Percentiles rank a stretch among this genome's conserved stretches.
Conservation (phyloP, 495 filamentous ascomycete species). For the Aspergillus ellipticus region DNA sequence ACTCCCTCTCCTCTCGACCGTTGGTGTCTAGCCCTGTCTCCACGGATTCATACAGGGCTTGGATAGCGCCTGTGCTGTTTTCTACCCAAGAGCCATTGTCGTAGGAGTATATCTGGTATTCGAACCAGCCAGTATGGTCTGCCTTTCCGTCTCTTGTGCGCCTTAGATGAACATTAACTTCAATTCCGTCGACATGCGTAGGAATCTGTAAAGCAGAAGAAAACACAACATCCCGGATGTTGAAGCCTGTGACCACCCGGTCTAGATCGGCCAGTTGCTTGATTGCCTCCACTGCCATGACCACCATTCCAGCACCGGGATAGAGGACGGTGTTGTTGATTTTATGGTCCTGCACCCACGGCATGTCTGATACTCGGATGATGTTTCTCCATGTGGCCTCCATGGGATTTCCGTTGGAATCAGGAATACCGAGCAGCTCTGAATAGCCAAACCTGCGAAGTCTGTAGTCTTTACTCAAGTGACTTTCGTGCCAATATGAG, state of each 20-base stretch:
- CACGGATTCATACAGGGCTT: conserved; percentile 12
- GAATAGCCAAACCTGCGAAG: conserved; percentile 7
- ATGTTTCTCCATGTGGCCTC: conserved; percentile 27
- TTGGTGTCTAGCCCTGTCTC: background rate
- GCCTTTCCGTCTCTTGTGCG: background rate
- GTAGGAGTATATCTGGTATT: conserved; percentile 19
- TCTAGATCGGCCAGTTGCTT: conserved; percentile 18
- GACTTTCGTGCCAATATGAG: conserved; percentile 9
- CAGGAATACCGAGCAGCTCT: conserved; percentile 23
- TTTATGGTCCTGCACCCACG: conserved; percentile 36
- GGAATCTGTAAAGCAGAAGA: conserved; percentile 31
- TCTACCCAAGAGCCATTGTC: conserved; percentile 8
- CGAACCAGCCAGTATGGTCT: conserved; percentile 8
- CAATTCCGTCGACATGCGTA: conserved; percentile 25
- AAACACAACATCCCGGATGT: conserved; percentile 27
- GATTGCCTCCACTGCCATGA: conserved; percentile 39
- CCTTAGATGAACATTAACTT: conserved; percentile 31
- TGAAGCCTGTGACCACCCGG: conserved; percentile 16
- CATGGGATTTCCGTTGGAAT: conserved; percentile 13
- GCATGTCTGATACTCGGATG: conserved; percentile 24
- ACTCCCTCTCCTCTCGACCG: background rate
- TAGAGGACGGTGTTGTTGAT: conserved; percentile 26
- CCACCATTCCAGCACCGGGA: conserved; percentile 34
- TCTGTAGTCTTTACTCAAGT: conserved; percentile 3
- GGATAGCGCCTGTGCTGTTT: conserved; percentile 24